These are phyloP conservation scores for Isoetes taiwanensis DNA, from an alignment of 75 land plant species.

Conservation along the genomic window DNA sequence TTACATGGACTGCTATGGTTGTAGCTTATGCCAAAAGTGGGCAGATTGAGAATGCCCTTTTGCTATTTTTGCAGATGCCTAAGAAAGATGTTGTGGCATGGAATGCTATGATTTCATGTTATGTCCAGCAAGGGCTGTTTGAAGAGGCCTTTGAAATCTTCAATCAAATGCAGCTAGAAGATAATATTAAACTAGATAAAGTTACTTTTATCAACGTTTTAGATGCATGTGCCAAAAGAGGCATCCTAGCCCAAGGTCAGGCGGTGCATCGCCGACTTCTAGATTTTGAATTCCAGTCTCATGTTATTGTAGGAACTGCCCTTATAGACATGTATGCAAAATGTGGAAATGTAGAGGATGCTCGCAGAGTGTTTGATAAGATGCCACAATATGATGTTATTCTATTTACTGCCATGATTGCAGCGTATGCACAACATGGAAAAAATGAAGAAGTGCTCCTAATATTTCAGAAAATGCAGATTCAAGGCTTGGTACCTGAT, in stretches of 20 bases:
- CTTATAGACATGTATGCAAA: conserved; percentile 44
- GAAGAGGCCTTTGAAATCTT: no score
- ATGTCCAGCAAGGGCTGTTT: no score
- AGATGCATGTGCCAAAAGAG: no score
- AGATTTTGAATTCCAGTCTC: conserved; percentile 14
- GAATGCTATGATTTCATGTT: no score
- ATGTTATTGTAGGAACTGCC: conserved; percentile 26
- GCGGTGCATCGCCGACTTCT: conserved; percentile 32
- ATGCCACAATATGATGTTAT: conserved; percentile 25
- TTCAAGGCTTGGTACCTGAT: conserved; percentile 17
- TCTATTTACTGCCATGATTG: conserved; percentile 44
- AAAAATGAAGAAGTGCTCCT: conserved; percentile 24
- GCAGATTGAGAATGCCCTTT: no score
- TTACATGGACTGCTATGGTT: no score
- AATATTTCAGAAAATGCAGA: conserved; percentile 25
- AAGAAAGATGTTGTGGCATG: no score
- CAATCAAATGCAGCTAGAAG: neutral
- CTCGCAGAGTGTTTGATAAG: conserved; percentile 16
- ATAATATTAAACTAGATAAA: no score
- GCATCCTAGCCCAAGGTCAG: no score
- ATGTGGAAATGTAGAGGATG: conserved; percentile 25
- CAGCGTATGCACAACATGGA: conserved; percentile 35
- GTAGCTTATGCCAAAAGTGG: no score
- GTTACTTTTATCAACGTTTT: no score
- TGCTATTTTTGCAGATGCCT: no score